These are phyloP conservation scores for Hymenoscyphus infarciens DNA, from an alignment of 2,329 filamentous ascomycete genomes.

Conservation along the genomic window DNA sequence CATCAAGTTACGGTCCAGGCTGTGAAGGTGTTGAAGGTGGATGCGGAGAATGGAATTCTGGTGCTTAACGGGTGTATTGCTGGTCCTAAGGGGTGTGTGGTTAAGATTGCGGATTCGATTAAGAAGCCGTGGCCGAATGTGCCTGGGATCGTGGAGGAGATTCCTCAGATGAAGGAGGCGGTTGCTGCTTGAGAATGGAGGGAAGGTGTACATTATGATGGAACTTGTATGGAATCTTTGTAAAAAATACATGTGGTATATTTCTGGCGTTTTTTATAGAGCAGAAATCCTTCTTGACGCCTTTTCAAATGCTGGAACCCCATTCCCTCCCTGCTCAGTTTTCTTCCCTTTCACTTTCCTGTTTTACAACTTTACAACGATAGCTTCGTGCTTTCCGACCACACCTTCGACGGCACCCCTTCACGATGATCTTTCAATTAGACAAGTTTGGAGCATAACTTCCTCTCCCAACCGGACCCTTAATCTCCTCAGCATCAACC, in stretches of 20 bases:
- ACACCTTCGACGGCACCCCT: background rate
- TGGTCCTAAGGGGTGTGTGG: slow-evolving; percentile 81
- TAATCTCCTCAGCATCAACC: slow-evolving; percentile 40
- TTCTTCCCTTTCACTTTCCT: slow-evolving; percentile 6
- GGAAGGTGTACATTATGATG: slow-evolving; percentile 22
- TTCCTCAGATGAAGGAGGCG: slow-evolving; percentile 41
- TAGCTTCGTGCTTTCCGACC: slow-evolving; percentile 4
- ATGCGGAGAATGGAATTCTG: slow-evolving; percentile 81
- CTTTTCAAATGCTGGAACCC: slow-evolving; percentile 19
- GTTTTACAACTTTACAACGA: slow-evolving; percentile 9
- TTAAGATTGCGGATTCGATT: slow-evolving; percentile 84
- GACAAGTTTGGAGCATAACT: slow-evolving; percentile 34
- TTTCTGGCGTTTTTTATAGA: slow-evolving; percentile 25
- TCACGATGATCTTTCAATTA: slow-evolving; percentile 20
- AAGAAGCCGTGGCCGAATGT: slow-evolving; percentile 74
- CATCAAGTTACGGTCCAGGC: slow-evolving; percentile 88
- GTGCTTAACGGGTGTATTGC: slow-evolving; percentile 83
- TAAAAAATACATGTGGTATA: slow-evolving; percentile 31
- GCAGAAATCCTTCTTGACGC: slow-evolving; percentile 23
- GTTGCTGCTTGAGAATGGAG: slow-evolving; percentile 39
- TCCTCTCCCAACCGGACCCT: slow-evolving; percentile 40
- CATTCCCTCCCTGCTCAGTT: slow-evolving; percentile 4
- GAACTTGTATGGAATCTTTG: slow-evolving; percentile 23
- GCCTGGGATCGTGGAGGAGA: slow-evolving; percentile 47
- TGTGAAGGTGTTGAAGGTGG: slow-evolving; percentile 81